A percentile compares a stretch with the other conserved stretches of the same genome.
phyloP scores from a whole-genome alignment of 225 moss, liverwort and hornwort genomes.

The Sphagnum tenellum region DNA sequence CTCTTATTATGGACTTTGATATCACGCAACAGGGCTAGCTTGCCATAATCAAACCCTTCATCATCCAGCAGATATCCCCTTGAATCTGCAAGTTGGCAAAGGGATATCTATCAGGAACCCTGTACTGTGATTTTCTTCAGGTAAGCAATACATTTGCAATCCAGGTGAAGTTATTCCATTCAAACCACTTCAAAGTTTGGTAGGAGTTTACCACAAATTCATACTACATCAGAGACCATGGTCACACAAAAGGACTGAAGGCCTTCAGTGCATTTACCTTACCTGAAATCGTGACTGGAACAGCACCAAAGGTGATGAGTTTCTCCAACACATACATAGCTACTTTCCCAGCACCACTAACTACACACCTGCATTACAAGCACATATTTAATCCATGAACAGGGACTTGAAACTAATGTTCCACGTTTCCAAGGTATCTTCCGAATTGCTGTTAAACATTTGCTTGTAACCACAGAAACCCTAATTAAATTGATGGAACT shows the following conservation, averaged over 20 bases:
- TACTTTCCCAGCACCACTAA: constrained; percentile 98
- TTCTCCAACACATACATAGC: constrained; percentile 95
- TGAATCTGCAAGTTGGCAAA: constrained; percentile 27
- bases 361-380: constrained; percentile 56
- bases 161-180: too few relatives aligned
- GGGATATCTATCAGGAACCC: not conserved
- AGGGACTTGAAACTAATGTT: not conserved
- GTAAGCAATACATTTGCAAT: too few relatives aligned
- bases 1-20: constrained; percentile 40
- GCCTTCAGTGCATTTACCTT: not conserved
- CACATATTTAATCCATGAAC: not conserved
- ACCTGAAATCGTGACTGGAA: constrained; percentile 87
- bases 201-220: too few relatives aligned
- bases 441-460: too few relatives aligned
- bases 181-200: too few relatives aligned
- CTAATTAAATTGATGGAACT: too few relatives aligned
- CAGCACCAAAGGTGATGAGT: constrained; percentile 74
- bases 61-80: constrained; percentile 53
- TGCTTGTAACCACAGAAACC: too few relatives aligned
- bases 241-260: too few relatives aligned
- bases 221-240: too few relatives aligned
- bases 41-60: constrained; percentile 53
- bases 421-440: too few relatives aligned
- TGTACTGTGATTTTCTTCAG: too few relatives aligned
- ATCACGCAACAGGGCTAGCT: constrained; percentile 39